phyloP scores from a whole-genome alignment of 192 early-diverging fungal species.

The Cetraspora pellucida region DNA sequence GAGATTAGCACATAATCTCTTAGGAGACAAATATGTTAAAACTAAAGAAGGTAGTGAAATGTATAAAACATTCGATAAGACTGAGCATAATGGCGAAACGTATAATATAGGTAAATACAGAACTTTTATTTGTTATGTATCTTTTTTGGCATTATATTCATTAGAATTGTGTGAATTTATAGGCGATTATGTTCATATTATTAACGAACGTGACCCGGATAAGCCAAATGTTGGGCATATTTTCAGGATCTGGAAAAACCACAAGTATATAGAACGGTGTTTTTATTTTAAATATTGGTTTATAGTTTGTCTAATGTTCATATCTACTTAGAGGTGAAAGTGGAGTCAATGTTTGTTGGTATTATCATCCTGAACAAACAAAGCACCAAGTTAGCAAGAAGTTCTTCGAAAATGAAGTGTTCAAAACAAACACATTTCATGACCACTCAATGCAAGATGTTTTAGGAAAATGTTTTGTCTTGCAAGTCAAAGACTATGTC shows the following conservation, averaged over 20 bases:
- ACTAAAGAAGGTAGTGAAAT: not conserved
- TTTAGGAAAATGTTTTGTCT: conserved; percentile 62
- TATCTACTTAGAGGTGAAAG: conserved; percentile 33
- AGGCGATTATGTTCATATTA: conserved; percentile 70
- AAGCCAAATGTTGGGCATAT: conserved; percentile 69
- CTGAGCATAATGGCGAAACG: conserved; percentile 22
- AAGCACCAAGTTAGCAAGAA: conserved; percentile 54
- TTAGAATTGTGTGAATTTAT: not conserved
- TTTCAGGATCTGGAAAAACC: conserved; percentile 51
- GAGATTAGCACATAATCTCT: conserved; percentile 11
- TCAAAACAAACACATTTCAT: conserved; percentile 61
- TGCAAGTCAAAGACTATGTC: conserved; percentile 60
- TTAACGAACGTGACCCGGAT: conserved; percentile 54
- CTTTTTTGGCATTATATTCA: not conserved
- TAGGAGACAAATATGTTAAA: not conserved
- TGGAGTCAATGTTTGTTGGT: conserved; percentile 62
- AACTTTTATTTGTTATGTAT: not conserved
- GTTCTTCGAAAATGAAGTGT: conserved; percentile 69
- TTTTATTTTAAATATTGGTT: conserved; percentile 2
- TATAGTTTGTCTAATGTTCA: not conserved
- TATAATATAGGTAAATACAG: conserved; percentile 18
- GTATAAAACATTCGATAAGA: not conserved
- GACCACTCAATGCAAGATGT: conserved; percentile 58
- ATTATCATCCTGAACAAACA: conserved; percentile 69
- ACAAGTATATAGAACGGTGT: conserved; percentile 36